Evolutionary conservation across 2,329 filamentous ascomycete genomes (phyloP).

Genomic region (Rhinocladiella similis): DNA sequence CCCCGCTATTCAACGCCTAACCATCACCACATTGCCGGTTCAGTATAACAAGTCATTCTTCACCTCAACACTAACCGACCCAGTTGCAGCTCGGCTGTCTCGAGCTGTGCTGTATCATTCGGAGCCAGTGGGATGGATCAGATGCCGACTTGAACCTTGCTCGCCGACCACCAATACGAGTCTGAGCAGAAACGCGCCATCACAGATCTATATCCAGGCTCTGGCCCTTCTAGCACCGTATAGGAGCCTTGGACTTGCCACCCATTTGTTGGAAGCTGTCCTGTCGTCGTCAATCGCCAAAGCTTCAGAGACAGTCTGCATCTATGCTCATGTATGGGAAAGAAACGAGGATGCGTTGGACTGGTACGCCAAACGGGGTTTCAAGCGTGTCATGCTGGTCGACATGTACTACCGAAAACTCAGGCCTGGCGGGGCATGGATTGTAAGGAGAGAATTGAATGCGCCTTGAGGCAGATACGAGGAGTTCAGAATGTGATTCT

Average conservation of each 20-base stretch:
- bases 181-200: conserved; percentile 28
- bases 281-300: conserved; percentile 31
- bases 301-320: conserved; percentile 36
- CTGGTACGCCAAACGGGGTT: conserved; percentile 62
- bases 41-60: conserved; percentile 63
- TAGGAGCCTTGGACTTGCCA: conserved; percentile 58
- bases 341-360: conserved; percentile 59
- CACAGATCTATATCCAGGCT: conserved; percentile 62
- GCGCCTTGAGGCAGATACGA: conserved; percentile 2
- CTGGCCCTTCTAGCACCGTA: conserved; percentile 61
- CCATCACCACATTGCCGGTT: conserved; percentile 59
- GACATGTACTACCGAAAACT: conserved; percentile 61
- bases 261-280: conserved; percentile 51
- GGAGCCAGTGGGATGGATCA: conserved; percentile 46
- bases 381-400: conserved; percentile 52
- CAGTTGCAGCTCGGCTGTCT: conserved; percentile 53
- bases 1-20: conserved; percentile 58
- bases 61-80: conserved; percentile 58
- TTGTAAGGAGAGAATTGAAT: conserved; percentile 40
- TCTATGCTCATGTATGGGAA: conserved; percentile 66
- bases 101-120: conserved; percentile 60
- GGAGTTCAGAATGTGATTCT: too few species aligned
- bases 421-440: conserved; percentile 55
- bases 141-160: conserved; percentile 46
- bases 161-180: neutral